Evolutionary conservation across 805 yeast species (phyloP), one percentile per base, ranked within the genome.

Genomic region (Candida bentonensis): DNA sequence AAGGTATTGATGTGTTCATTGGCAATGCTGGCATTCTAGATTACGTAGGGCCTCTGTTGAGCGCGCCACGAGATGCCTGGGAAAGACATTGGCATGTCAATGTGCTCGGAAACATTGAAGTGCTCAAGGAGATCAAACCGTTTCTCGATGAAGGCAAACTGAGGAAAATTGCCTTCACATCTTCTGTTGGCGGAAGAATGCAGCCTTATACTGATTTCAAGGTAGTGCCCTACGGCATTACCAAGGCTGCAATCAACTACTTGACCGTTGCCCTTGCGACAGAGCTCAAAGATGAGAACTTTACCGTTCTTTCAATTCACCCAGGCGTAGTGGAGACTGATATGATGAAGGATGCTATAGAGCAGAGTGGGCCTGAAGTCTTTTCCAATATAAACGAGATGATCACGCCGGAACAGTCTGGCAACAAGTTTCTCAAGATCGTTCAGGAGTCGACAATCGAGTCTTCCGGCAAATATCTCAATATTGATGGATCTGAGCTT

Each of bases 241-340:
- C 68, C 4, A 66, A 67, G 50, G 65, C 68, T 9, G 70, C 65
- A 1, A 48, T 65, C 47, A 64, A 66, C 54, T 60, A 53, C 51
- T 47, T 59, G 15, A 52, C 52, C 11, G 55, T 49, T 34, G 56
- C 56, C 20, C 28, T 66, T 30, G 49, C 60, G 33, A 15, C 21
- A 23, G 67, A 65, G 43, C 43, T 56, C 26, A 46, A 44, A 11
- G 30, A 40, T 1, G 56, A 60, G 30, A 60, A 55, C 1, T 62
- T 56, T 44, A 57, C 53, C 11, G 54, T 61, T 34, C 48, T 63
- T 21, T 49, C 65, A 9, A 13, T 65, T 11, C 66, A 64, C 43
- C 73, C 73, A 0, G 72, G 72, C 27, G 30, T 57, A 7, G 69
- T 68, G 13, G n/a, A 43, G n/a, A 63, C 65, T 27, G 70, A 67